Conservation (phyloP, 495 filamentous ascomycete genomes). For the Neurospora africana region DNA sequence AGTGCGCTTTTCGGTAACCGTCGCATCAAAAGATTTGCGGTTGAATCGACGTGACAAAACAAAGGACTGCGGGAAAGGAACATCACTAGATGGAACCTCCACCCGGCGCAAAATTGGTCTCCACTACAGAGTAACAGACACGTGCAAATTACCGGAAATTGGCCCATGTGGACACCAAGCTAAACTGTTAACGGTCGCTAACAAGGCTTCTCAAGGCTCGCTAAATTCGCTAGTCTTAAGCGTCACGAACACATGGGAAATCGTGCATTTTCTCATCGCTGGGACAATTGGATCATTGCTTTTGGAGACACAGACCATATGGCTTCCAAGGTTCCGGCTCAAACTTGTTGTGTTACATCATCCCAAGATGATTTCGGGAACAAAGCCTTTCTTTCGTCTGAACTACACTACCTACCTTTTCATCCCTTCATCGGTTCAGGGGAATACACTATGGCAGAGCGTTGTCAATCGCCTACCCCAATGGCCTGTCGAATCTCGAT, state of each 20-base stretch:
- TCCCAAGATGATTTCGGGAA: not conserved
- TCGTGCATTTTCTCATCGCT: not conserved
- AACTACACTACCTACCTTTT: not conserved
- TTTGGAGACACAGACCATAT: not conserved
- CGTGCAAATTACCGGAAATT: not conserved
- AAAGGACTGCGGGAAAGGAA: not conserved
- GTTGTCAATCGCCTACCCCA: not conserved
- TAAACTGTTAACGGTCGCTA: not conserved
- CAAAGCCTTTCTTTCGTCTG: not conserved
- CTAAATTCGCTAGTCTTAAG: not conserved
- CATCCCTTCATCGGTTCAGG: not conserved
- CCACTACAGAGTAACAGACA: not conserved
- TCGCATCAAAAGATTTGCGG: not conserved
- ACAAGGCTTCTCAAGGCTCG: not conserved
- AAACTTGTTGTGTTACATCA: not conserved
- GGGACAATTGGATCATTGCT: not conserved
- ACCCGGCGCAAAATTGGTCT: not conserved
- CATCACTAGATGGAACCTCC: not conserved
- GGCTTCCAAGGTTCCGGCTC: not conserved
- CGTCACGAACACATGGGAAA: not conserved
- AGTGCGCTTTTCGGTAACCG: not conserved
- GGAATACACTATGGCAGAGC: not conserved
- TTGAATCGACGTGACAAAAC: not conserved
- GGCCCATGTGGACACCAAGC: not conserved
- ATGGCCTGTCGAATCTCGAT: not conserved